These are phyloP conservation scores for Didymella sp. DNA, from an alignment of 2,329 filamentous ascomycete genomes.

Conservation along the genomic window DNA sequence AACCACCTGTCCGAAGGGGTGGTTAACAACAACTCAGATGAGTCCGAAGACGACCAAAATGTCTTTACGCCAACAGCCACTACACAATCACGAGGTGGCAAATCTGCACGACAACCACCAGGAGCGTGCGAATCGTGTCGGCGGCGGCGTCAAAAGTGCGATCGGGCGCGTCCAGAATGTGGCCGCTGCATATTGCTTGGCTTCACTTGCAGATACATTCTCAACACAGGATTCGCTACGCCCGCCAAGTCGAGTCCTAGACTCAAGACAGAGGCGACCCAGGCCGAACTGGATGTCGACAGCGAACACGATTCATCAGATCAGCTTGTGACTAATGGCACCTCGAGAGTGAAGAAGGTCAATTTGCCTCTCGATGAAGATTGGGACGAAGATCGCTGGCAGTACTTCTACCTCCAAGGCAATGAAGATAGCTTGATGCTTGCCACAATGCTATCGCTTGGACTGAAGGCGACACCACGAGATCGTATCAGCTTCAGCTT, in stretches of 20 bases:
- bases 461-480: neutral
- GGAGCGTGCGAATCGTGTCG: slow-evolving; percentile 13
- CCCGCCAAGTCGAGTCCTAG: too few relatives aligned
- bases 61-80: neutral
- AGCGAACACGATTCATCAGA: neutral
- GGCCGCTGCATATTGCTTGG: slow-evolving; percentile 67
- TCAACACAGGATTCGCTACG: neutral
- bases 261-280: neutral
- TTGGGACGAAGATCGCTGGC: slow-evolving; percentile 7
- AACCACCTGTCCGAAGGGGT: slow-evolving; percentile 1
- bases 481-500: neutral
- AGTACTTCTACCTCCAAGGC: neutral
- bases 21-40: slow-evolving; percentile 8
- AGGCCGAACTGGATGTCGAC: neutral
- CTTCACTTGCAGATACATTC: neutral
- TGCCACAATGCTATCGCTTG: slow-evolving; percentile 8
- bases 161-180: slow-evolving; percentile 74
- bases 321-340: neutral
- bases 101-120: neutral
- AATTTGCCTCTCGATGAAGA: neutral
- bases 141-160: slow-evolving; percentile 56
- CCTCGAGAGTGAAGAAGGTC: neutral
- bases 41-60: neutral
- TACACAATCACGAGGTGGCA: neutral
- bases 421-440: neutral